Evolutionary conservation across 2,329 filamentous ascomycete species (phyloP), one percentile per base, ranked within the genome.

Genomic region (Fusarium marasasianum): DNA sequence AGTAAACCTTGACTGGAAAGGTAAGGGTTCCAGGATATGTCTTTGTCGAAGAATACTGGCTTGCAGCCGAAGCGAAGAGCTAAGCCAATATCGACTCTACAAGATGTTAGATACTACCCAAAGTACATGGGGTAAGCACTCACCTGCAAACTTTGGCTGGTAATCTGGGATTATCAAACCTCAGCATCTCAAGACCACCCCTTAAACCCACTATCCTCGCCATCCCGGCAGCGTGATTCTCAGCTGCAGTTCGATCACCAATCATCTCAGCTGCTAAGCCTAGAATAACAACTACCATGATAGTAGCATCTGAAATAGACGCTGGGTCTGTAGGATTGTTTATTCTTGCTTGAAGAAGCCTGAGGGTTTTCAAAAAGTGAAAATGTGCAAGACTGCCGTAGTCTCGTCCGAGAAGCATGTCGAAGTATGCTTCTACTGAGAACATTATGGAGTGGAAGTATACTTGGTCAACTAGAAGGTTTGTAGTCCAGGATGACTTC

Each of bases 131-230:
- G 1, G 5, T 8, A 2, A 24, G 3, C 1, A 35, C n/a, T 60
- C 9, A 73, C 75, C 75, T 74, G 68, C 75, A 77, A 1, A 76
- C 74, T 14, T 77, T 77, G 33, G 73, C 68, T 0, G 73, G 75
- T 3, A 77, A 20, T 15, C 73, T 66, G 11, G 69, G 54, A 11
- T 74, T 76, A 35, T 73, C 71, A 18, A 68, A 75, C 11, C 57
- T 62, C 3, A 77, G 38, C 54, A 67, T 69, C 26, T 57, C 63
- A 5, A 77, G 59, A 0, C 75, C 75, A 11, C 73, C 75, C 40
- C 75, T 58, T 12, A 77, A 20, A 22, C 58, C 53, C 3, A 77
- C 73, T 48, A 76, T 77, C 24, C 38, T 77, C 4, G 44, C 45
- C 48, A 77, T 63, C 0, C 75, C 75, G 8, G 68, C 51, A 35